Evolutionary conservation across 1,139 yeast species (phyloP).

Genomic region (Pichia sp.): DNA sequence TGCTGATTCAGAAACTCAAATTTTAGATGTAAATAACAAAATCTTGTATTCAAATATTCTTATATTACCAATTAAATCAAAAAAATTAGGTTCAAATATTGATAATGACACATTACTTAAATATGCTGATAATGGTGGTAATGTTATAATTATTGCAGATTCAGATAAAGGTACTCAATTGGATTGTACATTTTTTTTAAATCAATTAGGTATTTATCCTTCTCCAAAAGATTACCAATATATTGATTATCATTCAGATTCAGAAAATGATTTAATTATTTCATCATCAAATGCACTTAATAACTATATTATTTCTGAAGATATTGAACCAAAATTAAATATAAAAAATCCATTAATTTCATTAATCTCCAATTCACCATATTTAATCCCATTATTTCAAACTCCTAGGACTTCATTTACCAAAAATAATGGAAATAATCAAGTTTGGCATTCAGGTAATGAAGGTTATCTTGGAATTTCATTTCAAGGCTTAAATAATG

Average conservation of each 20-base stretch:
- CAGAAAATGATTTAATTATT: not conserved
- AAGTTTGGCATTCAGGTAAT: constrained; percentile 72
- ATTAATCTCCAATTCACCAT: constrained; percentile 51
- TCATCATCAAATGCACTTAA: constrained; percentile 15
- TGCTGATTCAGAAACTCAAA: not conserved
- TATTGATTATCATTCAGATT: constrained; percentile 53
- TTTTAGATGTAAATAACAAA: constrained; percentile 6
- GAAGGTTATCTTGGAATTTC: constrained; percentile 77
- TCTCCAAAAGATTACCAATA: constrained; percentile 68
- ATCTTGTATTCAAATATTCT: constrained; percentile 35
- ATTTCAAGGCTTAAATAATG: constrained; percentile 73
- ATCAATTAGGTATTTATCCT: constrained; percentile 78
- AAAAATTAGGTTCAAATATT: constrained; percentile 30
- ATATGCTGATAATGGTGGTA: constrained; percentile 66
- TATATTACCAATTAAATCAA: constrained; percentile 43
- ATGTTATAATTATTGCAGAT: constrained; percentile 56
- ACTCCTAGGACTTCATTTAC: constrained; percentile 68
- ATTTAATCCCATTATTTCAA: constrained; percentile 61
- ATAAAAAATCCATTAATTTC: constrained; percentile 44
- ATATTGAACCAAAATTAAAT: not conserved
- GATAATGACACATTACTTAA: constrained; percentile 40
- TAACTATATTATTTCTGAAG: constrained; percentile 16
- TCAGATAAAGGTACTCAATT: constrained; percentile 56
- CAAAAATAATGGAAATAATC: constrained; percentile 13
- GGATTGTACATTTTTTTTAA: constrained; percentile 57